Base-by-base conservation (phyloP, 768 basidiomycete genomes). In the Termitomyces sp. region DNA sequence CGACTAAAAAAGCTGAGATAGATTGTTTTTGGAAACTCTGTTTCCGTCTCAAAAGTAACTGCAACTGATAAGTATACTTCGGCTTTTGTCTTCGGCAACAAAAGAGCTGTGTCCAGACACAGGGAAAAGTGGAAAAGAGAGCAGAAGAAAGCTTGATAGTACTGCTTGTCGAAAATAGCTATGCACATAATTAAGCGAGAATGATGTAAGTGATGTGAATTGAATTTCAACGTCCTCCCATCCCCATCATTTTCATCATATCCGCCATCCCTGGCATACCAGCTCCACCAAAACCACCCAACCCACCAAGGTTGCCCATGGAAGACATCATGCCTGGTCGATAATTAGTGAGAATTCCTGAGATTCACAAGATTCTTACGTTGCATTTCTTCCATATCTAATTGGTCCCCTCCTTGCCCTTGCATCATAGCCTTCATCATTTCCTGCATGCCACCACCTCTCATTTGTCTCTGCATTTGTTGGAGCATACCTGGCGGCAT, bases 371-470 rank as follows among this genome's bases (percentile, higher is more conserved):
- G 29, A 41, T 57, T 18, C 82, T 61, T 72, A 88, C 92, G 82
- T 74, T 94, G 91, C 91, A 95, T 93, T 70, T 96, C 93, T 59
- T 92, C 90, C 89, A 96, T 90, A 67, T 94, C 93, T 53, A 87
- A 76, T 67, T 93, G 86, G 65, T 94, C 94, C 12, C 91, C 91
- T 54, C 90, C 92, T 64, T 91, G 87, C 10, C 93, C 91, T 65
- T 94, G 92, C 90, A 97, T 94, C 92, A 98, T 94, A 27, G 90
- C 87, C 69, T 90, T 91, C 94, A 96, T 94, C 93, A 96, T 96
- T 65, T 96, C 94, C 70, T 94, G 91, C 86, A 97, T 89, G 46
- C 92, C 92, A 22, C 93, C 91, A 55, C 86, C 73, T 56, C 88
- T 78, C 68, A 91, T 75, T 66, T 91, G 88, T 52, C 85, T 78